Base-by-base conservation (phyloP, 306 rosid species). In the Aeschynomene evenia region DNA sequence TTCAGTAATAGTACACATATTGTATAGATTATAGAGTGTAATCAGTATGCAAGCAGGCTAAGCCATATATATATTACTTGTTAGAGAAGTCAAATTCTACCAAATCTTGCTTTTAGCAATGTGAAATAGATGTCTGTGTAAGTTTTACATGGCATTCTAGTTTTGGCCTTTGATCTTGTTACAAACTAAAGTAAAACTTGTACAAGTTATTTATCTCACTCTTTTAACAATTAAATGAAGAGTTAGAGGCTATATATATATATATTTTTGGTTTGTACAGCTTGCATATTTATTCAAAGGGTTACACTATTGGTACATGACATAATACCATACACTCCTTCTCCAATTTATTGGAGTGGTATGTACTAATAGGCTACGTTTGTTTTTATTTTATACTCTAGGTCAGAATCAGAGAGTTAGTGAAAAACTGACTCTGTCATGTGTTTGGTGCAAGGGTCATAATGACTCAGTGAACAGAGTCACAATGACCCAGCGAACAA, bases 1-100 rank as follows among this genome's bases (percentile, higher is more conserved):
- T 46, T 67, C 69, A 29, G 61, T 50, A 4, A 33, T 37, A 42
- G 51, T 16, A 48, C 57, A 69, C 29, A 68, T 40, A 1, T 24
- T 81, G 84, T 76, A 80, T 73, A 85, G 79, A 73, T 82, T 76
- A 80, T 73, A 85, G 79, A 73, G 66, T 65, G 33, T 12, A 53
- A 60, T 63, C 22, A 48, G 34, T 9, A 7, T 28, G 68, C 60
- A n/a, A 16, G 67, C 60, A n/a, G 22, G 71, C 71, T 63, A 60
- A 15, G 55, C 63, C 64, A 33, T 50, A 58, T 78, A 58, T 78
- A 75, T 78, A 53, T 26, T 59, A 40, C 48, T 4, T 4, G 6
- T 3, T 28, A 28, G 40, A 34, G 8, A 34, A 34, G 11, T 55
- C 24, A 9, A 31, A 67, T 58, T n/a, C n/a, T 73, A 68, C 26